Evolutionary conservation across 106 monocot species (phyloP), one percentile per base, ranked within the genome.

Genomic region (Triglochin maritima): DNA sequence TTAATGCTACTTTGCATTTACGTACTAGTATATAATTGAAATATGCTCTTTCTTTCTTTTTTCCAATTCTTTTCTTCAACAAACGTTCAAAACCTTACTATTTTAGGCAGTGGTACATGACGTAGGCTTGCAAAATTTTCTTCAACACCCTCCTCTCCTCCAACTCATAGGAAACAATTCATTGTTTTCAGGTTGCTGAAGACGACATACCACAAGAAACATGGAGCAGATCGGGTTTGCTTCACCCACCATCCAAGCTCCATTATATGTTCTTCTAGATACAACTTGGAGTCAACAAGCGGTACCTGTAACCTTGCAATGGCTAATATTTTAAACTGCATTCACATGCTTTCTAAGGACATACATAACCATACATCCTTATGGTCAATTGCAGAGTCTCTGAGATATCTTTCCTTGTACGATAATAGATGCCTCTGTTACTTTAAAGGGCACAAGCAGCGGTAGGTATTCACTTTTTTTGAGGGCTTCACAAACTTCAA

Each of bases 231-330:
- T 64, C 77, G 78, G 54, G 54, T 98, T 49, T 98, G 88, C 71
- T 98, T 98, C 76, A 91, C 91, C 1, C 96, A 98, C 59, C 96
- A 98, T 72, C 91, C 96, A 64, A 98, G 84, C 77, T 91, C 84
- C 47, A 84, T 98, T 51, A 84, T 98, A 73, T 98, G 96, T 45
- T 98, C 96, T 74, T 98, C 96, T 66, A 88, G 91, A 82, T 80
- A 88, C 71, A 88, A 82, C 74, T 52, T 91, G 72, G 91, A 83
- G 47, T 79, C 86, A 51, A 74, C 83, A 74, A 71, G 74, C 55
- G 79, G 80, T 85, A 49, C 12, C 15, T 77, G 29, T 44, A 42
- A 47, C 2, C 17, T 17, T 14, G 15, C 47, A 16, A 14, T 60
- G 10, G 4, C 6, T 56, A 42, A 29, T 13, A 56, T 12, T 29